Base-by-base conservation (phyloP, 2,329 filamentous ascomycete genomes). In the Sporothrix sp. region DNA sequence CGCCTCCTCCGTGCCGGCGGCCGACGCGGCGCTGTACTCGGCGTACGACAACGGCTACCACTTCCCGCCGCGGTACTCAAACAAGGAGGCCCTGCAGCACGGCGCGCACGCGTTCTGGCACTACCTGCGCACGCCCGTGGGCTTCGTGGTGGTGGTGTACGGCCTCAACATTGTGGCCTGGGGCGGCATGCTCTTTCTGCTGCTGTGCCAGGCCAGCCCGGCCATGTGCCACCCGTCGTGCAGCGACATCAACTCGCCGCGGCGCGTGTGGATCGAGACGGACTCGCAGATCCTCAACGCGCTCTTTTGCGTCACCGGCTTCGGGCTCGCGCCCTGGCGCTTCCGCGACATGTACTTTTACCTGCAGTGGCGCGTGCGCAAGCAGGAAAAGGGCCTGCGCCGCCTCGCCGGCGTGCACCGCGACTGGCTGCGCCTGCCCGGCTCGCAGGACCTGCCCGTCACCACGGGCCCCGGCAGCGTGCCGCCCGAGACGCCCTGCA, bases 171-270 rank as follows among this genome's bases (percentile, higher is more conserved):
- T 95, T 18, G 79, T 95, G 9, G 89, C 85, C 0, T 95, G 88
- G 88, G 88, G 88, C 47, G 87, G 85, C 52, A 95, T 95, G 88
- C 74, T 95, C 30, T 94, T 95, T 67, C 71, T 95, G 16, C 72
- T 95, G 2, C 78, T 95, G 23, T 85, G 82, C 70, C 87, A 88
- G 60, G 87, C 76, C 51, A 71, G 79, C 2, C 82, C 83, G 7
- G 79, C 79, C 53, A 88, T 88, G 85, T 88, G 87, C 70, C 63
- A 73, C 58, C 82, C 76, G 0, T 70, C 70, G 32, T 91, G 86
- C 68, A 75, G 86, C 61, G 73, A 85, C 57, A 82, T 87, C 62
- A 71, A 87, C 60, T 88, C 85, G 0, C 81, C 86, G 2, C 79
- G 87, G n/a, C 74, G 84, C 18, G 82, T 82, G 53, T 95, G 89